Base-by-base conservation (phyloP, 192 early-diverging fungal genomes). In the Lunasporangiospora selenospora region DNA sequence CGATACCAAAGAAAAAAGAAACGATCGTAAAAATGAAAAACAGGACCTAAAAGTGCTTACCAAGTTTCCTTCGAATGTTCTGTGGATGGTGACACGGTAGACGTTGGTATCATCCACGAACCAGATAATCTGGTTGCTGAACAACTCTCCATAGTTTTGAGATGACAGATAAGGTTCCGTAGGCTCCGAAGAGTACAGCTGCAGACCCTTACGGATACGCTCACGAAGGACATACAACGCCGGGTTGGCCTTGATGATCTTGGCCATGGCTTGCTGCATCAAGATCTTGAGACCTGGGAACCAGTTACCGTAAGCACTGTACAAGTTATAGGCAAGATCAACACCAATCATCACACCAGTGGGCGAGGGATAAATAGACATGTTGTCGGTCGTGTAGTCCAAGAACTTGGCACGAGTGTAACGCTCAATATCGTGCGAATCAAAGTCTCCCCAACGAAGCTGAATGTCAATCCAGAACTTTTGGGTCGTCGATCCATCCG, bases 51-150 rank as follows among this genome's bases (percentile, higher is more conserved):
- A n/a, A n/a, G n/a, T n/a, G n/a, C 56, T 53, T 69, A 69, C 65
- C 84, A 99, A 89, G 75, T 99, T 99, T 40, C 97, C 97, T 77
- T 99, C 97, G 60, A 97, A 98, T 6, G 97, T 99, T 88, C 97
- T 97, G 83, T 99, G 97, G 71, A 97, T 97, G 9, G 96, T 99
- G 21, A 99, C 97, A 64, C 97, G 93, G 80, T 99, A 99, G 3
- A 99, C 97, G 56, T 99, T 99, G 41, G 97, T 98, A 70, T 99
- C 97, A 75, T 99, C 97, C 36, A 99, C 92, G 76, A 99, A 99
- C 97, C 97, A 99, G 67, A 97, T 97, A 45, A 95, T 97, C 80
- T 98, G 95, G 75, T 96, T 95, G 55, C 90, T 92, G 83, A 99
- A 99, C 61, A 99, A 81, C 76, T 99, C 97, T 21, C 92, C 92